A percentile compares a stretch with the other conserved stretches of the same genome.
phyloP scores from a whole-genome alignment of 345 rosid genomes.

The Ceriops decandra region DNA sequence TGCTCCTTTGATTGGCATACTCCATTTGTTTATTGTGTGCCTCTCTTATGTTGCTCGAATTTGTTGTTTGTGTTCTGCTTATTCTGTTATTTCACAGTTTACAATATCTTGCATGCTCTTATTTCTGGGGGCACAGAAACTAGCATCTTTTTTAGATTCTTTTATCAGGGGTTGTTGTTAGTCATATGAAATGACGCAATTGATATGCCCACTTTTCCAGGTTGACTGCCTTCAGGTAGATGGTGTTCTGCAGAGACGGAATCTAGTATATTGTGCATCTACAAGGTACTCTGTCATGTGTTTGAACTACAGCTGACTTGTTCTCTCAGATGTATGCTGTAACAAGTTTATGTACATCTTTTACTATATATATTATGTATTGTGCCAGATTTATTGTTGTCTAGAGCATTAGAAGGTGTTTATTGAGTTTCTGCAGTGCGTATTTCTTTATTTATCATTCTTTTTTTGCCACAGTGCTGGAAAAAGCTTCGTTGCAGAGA shows the following conservation, averaged over 20 bases:
- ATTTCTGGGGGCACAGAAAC: not conserved
- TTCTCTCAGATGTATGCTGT: slow-evolving; percentile 12
- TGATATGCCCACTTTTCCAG: slow-evolving; percentile 35
- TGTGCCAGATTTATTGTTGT: slow-evolving; percentile 7
- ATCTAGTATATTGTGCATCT: slow-evolving; percentile 96
- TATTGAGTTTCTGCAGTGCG: not conserved
- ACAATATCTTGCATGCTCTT: not conserved
- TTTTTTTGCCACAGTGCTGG: slow-evolving; percentile 66
- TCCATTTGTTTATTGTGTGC: not conserved
- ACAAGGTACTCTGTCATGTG: slow-evolving; percentile 60
- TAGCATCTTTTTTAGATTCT: not conserved
- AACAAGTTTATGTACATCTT: slow-evolving; percentile 4
- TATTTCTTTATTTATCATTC: slow-evolving; percentile 15
- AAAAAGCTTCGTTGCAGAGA: slow-evolving; percentile 97
- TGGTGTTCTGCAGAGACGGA: slow-evolving; percentile 81
- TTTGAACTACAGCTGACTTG: not conserved
- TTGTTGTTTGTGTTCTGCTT: not conserved
- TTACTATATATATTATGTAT: not conserved
- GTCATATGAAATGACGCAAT: slow-evolving; percentile 4
- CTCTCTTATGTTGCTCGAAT: not conserved
- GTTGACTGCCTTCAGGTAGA: slow-evolving; percentile 97
- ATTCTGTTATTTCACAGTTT: not conserved
- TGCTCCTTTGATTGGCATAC: not conserved
- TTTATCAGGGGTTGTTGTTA: not conserved
- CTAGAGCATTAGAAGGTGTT: not conserved